Base-by-base conservation (phyloP, 345 rosid genomes). In the Eucalyptus cloeziana region DNA sequence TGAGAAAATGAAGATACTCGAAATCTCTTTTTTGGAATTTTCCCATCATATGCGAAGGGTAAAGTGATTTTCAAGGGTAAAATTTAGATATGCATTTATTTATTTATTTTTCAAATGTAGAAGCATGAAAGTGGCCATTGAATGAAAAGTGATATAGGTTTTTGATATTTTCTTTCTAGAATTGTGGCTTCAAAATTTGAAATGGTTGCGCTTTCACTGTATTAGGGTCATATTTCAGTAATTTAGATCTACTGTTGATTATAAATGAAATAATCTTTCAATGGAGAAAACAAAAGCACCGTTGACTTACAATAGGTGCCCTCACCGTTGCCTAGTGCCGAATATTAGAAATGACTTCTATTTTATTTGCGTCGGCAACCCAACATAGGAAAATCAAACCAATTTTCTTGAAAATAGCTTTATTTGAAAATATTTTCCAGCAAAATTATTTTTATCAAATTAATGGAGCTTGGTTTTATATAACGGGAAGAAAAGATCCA, bases 1-100 rank as follows among this genome's bases (percentile, higher is more conserved):
- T 52, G 10, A 52, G 24, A 52, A 19, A 52, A 52, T 52, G 0
- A 52, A 52, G 2, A 19, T 1, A 19, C 2, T 7, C 0, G 1
- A 52, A 19, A 24, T 52, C 10, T 0, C 7, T 52, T 52, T 52
- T 19, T 19, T 19, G 25, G 10, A 52, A 52, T 19, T 52, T 52
- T 52, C 4, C 56, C 24, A 7, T 52, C 3, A 52, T 52, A 7
- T 58, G n/a, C 7, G 2, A 27, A 60, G 7, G 31, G 7, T 60
- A 60, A 60, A 60, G 69, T 60, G 16, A 27, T 60, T 27, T 60
- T 60, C 16, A 60, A 60, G n/a, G 15, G 4, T 60, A 60, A 60
- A 60, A 5, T 6, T 60, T 30, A 27, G 14, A 27, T 30, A 60
- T 27, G 31, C n/a, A 27, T 27, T 27, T 60, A 6, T 1, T 27